Percentiles rank a stretch among this genome's conserved stretches.
Evolutionary conservation across 2,329 filamentous ascomycete genomes (phyloP).

Genomic region (Dendryphion nanum): DNA sequence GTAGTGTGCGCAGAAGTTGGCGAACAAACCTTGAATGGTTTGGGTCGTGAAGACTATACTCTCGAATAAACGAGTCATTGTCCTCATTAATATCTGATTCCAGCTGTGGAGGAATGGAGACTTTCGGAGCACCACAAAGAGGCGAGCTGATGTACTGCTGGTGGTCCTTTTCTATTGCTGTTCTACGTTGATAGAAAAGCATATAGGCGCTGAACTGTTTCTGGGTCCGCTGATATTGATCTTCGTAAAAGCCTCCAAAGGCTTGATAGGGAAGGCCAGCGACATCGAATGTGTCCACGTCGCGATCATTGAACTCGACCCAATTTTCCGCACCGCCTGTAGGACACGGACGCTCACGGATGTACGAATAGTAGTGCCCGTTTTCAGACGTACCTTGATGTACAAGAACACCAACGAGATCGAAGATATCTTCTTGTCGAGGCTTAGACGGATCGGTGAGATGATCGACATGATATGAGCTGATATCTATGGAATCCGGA

Average conservation of each 20-base stretch:
- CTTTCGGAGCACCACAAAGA: constrained; percentile 45
- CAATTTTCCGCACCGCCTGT: constrained; percentile 56
- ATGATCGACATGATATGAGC: constrained; percentile 83
- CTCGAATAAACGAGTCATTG: constrained; percentile 71
- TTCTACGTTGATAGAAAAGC: constrained; percentile 89
- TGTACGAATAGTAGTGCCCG: constrained; percentile 96
- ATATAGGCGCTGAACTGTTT: constrained; percentile 77
- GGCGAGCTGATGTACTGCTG: constrained; percentile 40
- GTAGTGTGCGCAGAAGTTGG: constrained; percentile 59
- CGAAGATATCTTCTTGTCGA: constrained; percentile 72
- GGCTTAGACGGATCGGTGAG: constrained; percentile 63
- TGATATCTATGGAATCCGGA: constrained; percentile 79
- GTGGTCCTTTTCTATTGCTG: constrained; percentile 53
- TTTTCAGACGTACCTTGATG: constrained; percentile 91
- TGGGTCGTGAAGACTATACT: constrained; percentile 77
- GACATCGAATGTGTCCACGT: constrained; percentile 73
- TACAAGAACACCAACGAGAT: constrained; percentile 91
- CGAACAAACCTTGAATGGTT: constrained; percentile 67
- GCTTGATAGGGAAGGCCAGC: constrained; percentile 70
- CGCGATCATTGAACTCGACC: constrained; percentile 95
- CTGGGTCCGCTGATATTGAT: constrained; percentile 24
- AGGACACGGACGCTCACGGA: constrained; percentile 70
- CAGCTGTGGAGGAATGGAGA: constrained; percentile 46
- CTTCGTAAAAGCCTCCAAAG: constrained; percentile 53
- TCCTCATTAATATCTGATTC: constrained; percentile 62